Evolutionary conservation across 495 filamentous ascomycete species (phyloP).

Genomic region (Stereocaulon alpinum): DNA sequence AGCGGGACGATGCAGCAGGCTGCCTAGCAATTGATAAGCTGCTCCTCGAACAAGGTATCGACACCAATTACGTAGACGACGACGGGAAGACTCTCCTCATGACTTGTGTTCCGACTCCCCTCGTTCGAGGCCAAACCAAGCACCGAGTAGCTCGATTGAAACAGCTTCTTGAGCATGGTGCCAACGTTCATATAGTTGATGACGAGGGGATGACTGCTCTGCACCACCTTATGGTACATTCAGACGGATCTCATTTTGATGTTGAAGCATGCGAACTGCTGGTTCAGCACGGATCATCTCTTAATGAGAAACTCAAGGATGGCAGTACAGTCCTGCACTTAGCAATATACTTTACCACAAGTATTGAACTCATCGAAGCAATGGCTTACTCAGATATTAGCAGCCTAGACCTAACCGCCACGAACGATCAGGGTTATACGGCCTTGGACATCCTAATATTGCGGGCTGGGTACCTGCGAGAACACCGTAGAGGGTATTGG

Average conservation of each 20-base stretch:
- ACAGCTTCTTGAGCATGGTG: not conserved
- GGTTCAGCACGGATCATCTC: not conserved
- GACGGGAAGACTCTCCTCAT: not conserved
- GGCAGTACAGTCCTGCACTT: conserved; percentile 1
- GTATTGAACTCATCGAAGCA: not conserved
- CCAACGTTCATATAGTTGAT: not conserved
- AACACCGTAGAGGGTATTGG: not conserved
- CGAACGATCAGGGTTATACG: not conserved
- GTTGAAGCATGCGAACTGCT: not conserved
- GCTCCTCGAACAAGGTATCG: not conserved
- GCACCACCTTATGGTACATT: not conserved
- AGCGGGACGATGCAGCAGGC: not conserved
- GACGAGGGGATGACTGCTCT: not conserved
- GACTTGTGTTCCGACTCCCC: not conserved
- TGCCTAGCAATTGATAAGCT: not conserved
- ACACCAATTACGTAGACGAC: not conserved
- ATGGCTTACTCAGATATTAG: not conserved
- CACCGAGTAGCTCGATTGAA: not conserved
- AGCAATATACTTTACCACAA: not conserved
- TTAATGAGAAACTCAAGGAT: not conserved
- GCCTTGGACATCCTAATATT: not conserved
- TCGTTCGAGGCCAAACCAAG: too few species aligned
- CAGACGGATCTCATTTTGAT: too few species aligned
- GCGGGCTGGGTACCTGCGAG: not conserved
- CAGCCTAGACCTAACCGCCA: not conserved